phyloP scores from a whole-genome alignment of 169 alveolate genomes.

The Plasmodium sp. region DNA sequence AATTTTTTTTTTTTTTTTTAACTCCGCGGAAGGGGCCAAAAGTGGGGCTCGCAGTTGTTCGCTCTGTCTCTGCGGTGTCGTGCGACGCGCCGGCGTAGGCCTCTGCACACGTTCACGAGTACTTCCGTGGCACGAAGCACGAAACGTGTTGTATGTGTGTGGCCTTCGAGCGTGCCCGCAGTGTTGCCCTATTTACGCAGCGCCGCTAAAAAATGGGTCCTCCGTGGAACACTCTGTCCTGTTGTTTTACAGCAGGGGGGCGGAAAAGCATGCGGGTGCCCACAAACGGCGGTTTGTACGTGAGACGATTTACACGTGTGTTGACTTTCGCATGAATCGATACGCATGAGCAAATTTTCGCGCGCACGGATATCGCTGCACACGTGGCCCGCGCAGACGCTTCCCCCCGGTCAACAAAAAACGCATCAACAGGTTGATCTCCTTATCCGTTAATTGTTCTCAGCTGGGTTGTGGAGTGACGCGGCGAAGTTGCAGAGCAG shows the following conservation, averaged over 20 bases:
- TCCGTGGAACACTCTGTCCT: not conserved
- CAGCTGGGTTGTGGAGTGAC: not conserved
- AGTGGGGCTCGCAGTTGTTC: not conserved
- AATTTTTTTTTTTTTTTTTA: not conserved
- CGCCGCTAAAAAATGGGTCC: not conserved
- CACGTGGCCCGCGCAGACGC: not conserved
- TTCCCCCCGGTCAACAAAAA: not conserved
- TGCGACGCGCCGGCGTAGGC: not conserved
- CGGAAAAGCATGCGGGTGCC: not conserved
- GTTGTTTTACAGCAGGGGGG: not conserved
- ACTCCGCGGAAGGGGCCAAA: not conserved
- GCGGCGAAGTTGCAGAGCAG: not conserved
- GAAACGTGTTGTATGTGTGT: not conserved
- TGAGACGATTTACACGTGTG: not conserved
- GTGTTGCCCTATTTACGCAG: not conserved
- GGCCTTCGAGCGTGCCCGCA: not conserved
- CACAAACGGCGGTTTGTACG: not conserved
- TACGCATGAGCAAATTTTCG: not conserved
- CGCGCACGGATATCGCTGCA: not conserved
- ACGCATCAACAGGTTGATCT: not conserved
- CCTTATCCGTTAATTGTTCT: not conserved
- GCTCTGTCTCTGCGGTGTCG: not conserved
- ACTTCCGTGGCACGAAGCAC: not conserved
- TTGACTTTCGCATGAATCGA: not conserved
- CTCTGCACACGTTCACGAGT: not conserved